phyloP scores from a whole-genome alignment of 306 rosid genomes.

The Albizia julibrissin region DNA sequence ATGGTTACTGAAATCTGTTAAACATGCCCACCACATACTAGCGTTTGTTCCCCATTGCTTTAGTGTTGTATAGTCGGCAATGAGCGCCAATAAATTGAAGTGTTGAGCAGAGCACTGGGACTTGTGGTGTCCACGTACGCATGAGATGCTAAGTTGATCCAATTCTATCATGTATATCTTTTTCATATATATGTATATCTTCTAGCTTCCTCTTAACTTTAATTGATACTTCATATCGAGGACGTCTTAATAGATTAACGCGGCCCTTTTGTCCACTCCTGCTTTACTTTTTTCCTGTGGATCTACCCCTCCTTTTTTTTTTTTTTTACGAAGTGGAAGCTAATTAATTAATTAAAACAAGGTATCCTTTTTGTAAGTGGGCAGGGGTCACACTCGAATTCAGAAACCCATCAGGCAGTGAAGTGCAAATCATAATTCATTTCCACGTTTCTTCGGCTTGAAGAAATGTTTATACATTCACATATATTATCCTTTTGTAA shows the following conservation, averaged over 20 bases:
- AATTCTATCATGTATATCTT: conserved; percentile 39
- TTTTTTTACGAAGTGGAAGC: not conserved
- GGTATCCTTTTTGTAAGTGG: conserved; percentile 38
- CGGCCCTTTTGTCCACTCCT: conserved; percentile 34
- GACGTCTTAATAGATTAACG: conserved; percentile 13
- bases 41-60: conserved; percentile 1
- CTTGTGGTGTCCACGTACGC: conserved; percentile 25
- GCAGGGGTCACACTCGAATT: not conserved
- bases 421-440: not conserved
- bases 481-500: not conserved
- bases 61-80: conserved; percentile 4
- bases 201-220: conserved; percentile 44
- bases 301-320: conserved; percentile 17
- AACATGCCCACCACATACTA: not conserved
- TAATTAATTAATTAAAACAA: conserved; percentile 1
- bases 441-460: conserved; percentile 34
- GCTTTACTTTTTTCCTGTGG: conserved; percentile 28
- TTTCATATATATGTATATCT: conserved; percentile 34
- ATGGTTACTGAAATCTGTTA: not conserved
- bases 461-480: conserved; percentile 30
- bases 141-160: conserved; percentile 36
- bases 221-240: conserved; percentile 27
- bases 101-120: conserved; percentile 28
- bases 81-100: not conserved
- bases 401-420: not conserved